phyloP scores from a whole-genome alignment of 306 rosid species.

The Ormosia semicastrata region DNA sequence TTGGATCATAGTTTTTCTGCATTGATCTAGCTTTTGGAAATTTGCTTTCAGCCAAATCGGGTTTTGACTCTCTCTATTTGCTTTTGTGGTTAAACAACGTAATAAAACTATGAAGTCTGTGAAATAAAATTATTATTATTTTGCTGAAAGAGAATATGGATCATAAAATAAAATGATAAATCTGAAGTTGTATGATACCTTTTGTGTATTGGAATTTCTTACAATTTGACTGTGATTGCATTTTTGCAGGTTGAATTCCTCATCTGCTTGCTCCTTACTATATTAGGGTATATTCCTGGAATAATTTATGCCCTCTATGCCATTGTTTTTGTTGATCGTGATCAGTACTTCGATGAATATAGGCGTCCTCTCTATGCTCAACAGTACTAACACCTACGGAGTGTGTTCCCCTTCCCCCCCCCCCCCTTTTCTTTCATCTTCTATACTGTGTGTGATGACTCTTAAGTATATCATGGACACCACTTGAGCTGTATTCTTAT shows the following conservation, averaged over 20 bases:
- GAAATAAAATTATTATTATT: background rate
- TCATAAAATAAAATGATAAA: background rate
- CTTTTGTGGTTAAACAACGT: background rate
- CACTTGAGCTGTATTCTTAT: background rate
- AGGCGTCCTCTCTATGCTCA: conserved; percentile 77
- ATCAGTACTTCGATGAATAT: conserved; percentile 78
- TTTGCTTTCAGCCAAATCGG: background rate
- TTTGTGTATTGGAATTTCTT: background rate
- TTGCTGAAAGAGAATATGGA: background rate
- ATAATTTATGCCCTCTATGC: conserved; percentile 91
- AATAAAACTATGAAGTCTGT: background rate
- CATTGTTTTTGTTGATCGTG: conserved; percentile 77
- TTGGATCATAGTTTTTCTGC: background rate
- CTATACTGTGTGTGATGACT: background rate
- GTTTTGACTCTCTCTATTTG: background rate
- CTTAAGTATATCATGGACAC: background rate
- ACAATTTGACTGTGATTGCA: conserved; percentile 4
- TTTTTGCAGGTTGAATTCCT: conserved; percentile 67
- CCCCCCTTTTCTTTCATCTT: background rate
- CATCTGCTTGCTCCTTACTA: conserved; percentile 81
- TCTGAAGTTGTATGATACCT: background rate
- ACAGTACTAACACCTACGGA: background rate
- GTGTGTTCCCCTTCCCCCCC: background rate
- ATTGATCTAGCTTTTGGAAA: background rate
- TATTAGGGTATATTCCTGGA: conserved; percentile 89